Evolutionary conservation across 106 monocot genomes (phyloP).

Genomic region (Dioscorea zingiberensis): DNA sequence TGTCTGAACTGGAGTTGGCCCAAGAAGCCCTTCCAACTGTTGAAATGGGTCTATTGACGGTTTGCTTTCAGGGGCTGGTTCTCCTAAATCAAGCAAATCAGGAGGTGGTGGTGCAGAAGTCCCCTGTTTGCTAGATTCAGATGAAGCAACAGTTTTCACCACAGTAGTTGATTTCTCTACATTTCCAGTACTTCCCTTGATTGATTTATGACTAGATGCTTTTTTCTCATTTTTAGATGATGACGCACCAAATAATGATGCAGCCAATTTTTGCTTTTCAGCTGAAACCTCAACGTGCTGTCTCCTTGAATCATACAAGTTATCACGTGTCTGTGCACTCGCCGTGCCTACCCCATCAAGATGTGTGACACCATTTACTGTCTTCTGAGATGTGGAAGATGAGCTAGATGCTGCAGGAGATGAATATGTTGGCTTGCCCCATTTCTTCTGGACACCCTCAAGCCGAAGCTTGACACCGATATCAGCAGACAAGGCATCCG

Average conservation of each 20-base stretch:
- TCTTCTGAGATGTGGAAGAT: constrained; percentile 21
- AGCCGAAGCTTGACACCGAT: constrained; percentile 59
- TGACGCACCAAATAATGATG: constrained; percentile 79
- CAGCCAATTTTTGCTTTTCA: constrained; percentile 92
- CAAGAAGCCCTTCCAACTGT: constrained; percentile 85
- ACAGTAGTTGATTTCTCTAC: constrained; percentile 20
- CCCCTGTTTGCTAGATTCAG: constrained; percentile 32
- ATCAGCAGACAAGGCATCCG: constrained; percentile 37
- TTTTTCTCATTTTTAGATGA: constrained; percentile 57
- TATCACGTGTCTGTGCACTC: constrained; percentile 28
- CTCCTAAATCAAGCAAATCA: constrained; percentile 89
- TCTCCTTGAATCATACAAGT: constrained; percentile 37
- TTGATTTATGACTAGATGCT: constrained; percentile 25
- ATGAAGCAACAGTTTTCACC: constrained; percentile 5
- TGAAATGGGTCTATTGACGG: constrained; percentile 65
- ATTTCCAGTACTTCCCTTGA: constrained; percentile 26
- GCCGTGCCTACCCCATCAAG: constrained; percentile 13
- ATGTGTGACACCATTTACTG: constrained; percentile 47
- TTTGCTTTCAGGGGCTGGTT: constrained; percentile 24
- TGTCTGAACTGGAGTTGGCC: constrained; percentile 23
- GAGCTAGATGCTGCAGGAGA: constrained; percentile 49
- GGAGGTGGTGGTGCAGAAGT: constrained; percentile 42
- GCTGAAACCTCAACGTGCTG: constrained; percentile 59
- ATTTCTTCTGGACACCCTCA: constrained; percentile 89
- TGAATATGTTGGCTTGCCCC: constrained; percentile 83